Conservation (phyloP, 2,329 filamentous ascomycete species). For the Bipolaris sorokiniana region DNA sequence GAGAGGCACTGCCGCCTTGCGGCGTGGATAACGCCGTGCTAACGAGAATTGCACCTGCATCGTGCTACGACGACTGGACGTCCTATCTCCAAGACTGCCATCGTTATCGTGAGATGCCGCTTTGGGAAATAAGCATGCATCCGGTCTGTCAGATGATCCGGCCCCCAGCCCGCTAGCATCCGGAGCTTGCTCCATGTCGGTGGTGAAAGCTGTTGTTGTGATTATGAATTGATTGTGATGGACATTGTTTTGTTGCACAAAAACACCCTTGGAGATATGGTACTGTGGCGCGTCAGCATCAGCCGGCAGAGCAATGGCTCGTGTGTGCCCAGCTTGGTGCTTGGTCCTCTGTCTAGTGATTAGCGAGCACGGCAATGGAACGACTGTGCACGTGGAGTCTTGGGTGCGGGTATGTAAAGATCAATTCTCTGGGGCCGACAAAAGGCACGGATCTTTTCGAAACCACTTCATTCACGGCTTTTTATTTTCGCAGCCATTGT, state of each 20-base stretch:
- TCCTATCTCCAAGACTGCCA: conserved; percentile 3
- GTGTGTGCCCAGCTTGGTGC: background rate
- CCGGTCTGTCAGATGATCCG: conserved; percentile 17
- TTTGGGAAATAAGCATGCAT: conserved; percentile 14
- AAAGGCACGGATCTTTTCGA: background rate
- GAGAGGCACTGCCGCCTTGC: conserved; percentile 4
- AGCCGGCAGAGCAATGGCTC: background rate
- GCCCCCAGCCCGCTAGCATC: conserved; percentile 14
- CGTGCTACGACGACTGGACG: conserved; percentile 23
- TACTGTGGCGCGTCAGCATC: background rate
- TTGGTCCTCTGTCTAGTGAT: background rate
- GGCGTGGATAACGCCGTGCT: conserved; percentile 5
- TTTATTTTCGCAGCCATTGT: background rate
- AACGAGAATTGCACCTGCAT: conserved; percentile 27
- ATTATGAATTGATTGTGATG: conserved; percentile 8
- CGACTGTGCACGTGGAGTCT: conserved; percentile 1
- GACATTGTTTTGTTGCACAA: conserved; percentile 4
- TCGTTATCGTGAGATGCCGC: conserved; percentile 30
- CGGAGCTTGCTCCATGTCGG: conserved; percentile 10
- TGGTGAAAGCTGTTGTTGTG: conserved; percentile 6
- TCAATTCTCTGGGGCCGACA: background rate
- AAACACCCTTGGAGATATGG: background rate
- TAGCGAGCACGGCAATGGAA: background rate
- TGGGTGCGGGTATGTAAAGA: background rate
- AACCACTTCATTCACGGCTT: background rate